Evolutionary conservation across 768 basidiomycete species (phyloP), one percentile per base, ranked within the genome.

Genomic region (Serpula lacrymans): DNA sequence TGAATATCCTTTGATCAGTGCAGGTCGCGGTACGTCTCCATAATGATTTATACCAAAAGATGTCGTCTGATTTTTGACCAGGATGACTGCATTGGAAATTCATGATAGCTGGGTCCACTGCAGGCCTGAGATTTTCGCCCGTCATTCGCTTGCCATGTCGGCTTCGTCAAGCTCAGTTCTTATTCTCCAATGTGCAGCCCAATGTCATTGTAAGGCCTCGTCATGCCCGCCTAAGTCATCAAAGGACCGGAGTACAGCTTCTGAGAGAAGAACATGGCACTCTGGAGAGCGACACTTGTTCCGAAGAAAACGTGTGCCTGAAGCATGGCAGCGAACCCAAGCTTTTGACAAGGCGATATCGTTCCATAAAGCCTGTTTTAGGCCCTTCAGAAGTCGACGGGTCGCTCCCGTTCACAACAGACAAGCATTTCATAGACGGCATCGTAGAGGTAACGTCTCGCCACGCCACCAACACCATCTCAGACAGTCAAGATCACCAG

Each of bases 101-200:
- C 75, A 89, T 88, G 86, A 77, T 86, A 67, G 79, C 79, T 80
- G 84, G 77, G 78, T 84, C 82, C 77, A 80, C 77, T 72, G 74
- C 73, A 76, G 80, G 79, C 77, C 74, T 77, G 71, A 69, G 62
- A 69, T 62, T 67, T 48, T 60, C 64, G 58, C 58, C 56, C 51
- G 53, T 59, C 55, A 54, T 49, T 55, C 50, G 54, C 37, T 51
- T 50, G 37, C 50, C 54, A 63, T 69, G 63, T 59, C 57, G 54
- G 32, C 46, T 49, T 40, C 45, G 36, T 42, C 53, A 41, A 29
- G 45, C 43, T 34, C 41, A 41, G 23, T 42, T 20, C 24, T 38
- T 41, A 37, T 53, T 42, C 17, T 13, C 27, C n/a, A n/a, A n/a
- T n/a, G n/a, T n/a, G n/a, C n/a, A n/a, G n/a, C n/a, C n/a, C n/a